Conservation (phyloP, 2,329 filamentous ascomycete genomes). For the Parasarocladium wereldwijsianum region DNA sequence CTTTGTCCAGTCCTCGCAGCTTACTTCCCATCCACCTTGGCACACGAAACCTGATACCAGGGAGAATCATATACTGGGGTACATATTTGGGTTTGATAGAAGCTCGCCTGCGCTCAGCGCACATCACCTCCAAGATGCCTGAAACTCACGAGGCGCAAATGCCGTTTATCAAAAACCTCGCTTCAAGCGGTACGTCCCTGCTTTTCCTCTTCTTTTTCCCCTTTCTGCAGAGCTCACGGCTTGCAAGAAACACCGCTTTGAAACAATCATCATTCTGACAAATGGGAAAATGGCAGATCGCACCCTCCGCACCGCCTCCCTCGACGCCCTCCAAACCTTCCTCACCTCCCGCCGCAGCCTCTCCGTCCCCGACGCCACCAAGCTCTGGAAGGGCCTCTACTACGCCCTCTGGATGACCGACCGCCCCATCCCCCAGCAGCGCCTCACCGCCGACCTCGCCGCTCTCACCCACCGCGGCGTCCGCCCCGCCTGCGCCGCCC, state of each 20-base stretch:
- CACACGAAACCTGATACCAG: too few relatives aligned
- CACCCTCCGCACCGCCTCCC: slow-evolving; percentile 60
- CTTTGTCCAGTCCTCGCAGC: too few relatives aligned
- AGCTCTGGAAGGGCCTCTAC: slow-evolving; percentile 91
- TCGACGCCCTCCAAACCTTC: slow-evolving; percentile 64
- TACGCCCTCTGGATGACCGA: slow-evolving; percentile 92
- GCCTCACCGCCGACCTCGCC: slow-evolving; percentile 64
- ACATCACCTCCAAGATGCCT: slow-evolving; percentile 16
- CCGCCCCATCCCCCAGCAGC: slow-evolving; percentile 74
- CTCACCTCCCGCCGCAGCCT: slow-evolving; percentile 50
- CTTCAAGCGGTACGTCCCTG: slow-evolving; percentile 58
- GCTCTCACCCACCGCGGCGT: slow-evolving; percentile 39
- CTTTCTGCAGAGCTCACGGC: too few relatives aligned
- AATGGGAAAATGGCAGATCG: slow-evolving; percentile 41
- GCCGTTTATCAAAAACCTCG: slow-evolving; percentile 73
- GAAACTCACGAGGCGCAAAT: slow-evolving; percentile 30
- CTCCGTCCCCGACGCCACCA: slow-evolving; percentile 56
- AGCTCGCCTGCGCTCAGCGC: neutral
- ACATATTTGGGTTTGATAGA: too few relatives aligned
- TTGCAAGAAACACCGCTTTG: too few relatives aligned
- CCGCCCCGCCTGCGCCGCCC: slow-evolving; percentile 18
- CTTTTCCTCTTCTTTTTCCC: neutral
- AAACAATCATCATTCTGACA: neutral
- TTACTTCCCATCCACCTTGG: too few relatives aligned
- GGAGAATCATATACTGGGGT: too few relatives aligned